Conservation (phyloP, 352 stramenopile genomes). For the Globisporangium paddicum region DNA sequence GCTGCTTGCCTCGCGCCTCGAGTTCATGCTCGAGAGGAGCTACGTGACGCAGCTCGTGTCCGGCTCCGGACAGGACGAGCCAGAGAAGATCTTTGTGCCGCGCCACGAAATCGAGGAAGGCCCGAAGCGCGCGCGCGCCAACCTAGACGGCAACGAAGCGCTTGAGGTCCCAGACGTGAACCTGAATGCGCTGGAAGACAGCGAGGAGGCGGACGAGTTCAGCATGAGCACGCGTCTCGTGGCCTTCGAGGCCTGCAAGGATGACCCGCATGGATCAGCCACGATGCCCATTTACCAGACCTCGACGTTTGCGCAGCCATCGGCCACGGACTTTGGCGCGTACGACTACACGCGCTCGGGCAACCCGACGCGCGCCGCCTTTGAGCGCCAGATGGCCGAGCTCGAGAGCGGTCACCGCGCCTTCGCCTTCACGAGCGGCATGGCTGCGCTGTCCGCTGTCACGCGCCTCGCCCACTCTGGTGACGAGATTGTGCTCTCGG, state of each 20-base stretch:
- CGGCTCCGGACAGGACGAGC: slow-evolving; percentile 43
- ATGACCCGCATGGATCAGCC: slow-evolving; percentile 86
- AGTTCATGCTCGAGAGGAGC: slow-evolving; percentile 79
- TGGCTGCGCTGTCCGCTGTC: slow-evolving; percentile 93
- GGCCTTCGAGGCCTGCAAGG: slow-evolving; percentile 77
- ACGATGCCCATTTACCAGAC: slow-evolving; percentile 93
- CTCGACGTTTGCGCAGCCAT: slow-evolving; percentile 87
- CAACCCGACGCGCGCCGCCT: slow-evolving; percentile 91
- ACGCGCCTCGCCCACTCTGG: slow-evolving; percentile 86
- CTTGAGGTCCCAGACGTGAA: slow-evolving; percentile 36
- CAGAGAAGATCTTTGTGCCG: slow-evolving; percentile 76
- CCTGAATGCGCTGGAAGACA: slow-evolving; percentile 26
- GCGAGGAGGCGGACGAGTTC: slow-evolving; percentile 36
- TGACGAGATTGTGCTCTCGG: slow-evolving; percentile 91
- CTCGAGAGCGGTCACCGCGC: slow-evolving; percentile 64
- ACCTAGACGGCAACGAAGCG: slow-evolving; percentile 75
- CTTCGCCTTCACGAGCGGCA: slow-evolving; percentile 93
- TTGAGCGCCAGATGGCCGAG: slow-evolving; percentile 91
- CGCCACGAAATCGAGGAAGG: slow-evolving; percentile 52
- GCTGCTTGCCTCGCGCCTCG: slow-evolving; percentile 55
- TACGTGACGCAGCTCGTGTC: slow-evolving; percentile 84
- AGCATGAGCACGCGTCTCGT: slow-evolving; percentile 74
- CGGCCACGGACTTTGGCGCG: slow-evolving; percentile 84
- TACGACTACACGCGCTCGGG: slow-evolving; percentile 94
- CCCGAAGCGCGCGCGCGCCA: slow-evolving; percentile 46